Evolutionary conservation across 805 yeast genomes (phyloP).

Genomic region (Nakazawaea holstii): DNA sequence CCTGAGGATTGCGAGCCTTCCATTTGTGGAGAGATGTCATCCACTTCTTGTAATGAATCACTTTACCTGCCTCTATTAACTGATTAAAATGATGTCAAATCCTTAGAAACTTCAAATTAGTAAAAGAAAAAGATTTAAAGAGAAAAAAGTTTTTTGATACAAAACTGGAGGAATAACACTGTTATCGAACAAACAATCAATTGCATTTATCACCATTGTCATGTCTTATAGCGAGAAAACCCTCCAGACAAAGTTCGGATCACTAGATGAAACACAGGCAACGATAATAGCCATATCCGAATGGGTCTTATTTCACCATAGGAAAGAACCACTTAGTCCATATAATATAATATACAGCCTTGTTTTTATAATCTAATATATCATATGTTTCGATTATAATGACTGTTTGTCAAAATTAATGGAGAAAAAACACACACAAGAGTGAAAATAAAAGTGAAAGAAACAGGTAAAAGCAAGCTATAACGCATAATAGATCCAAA

Average conservation of each 20-base stretch:
- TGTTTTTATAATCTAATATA: no score
- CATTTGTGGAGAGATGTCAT: not conserved
- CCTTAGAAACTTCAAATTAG: not conserved
- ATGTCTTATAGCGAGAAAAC: constrained; percentile 35
- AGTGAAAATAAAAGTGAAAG: not conserved
- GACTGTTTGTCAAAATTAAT: not conserved
- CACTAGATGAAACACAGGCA: constrained; percentile 40
- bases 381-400: not conserved
- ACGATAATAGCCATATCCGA: constrained; percentile 39
- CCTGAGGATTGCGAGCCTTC: not conserved
- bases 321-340: no score
- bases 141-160: not conserved
- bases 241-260: constrained; percentile 29
- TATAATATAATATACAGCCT: no score
- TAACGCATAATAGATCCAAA: not conserved
- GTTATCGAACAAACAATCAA: not conserved
- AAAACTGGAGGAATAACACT: no score
- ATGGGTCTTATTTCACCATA: constrained; percentile 41
- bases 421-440: not conserved
- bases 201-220: not conserved
- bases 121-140: not conserved
- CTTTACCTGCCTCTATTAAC: no score
- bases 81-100: not conserved
- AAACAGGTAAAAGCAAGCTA: not conserved
- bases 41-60: not conserved